Evolutionary conservation across 768 basidiomycete species (phyloP).

Genomic region (Russula griseocarnosa): DNA sequence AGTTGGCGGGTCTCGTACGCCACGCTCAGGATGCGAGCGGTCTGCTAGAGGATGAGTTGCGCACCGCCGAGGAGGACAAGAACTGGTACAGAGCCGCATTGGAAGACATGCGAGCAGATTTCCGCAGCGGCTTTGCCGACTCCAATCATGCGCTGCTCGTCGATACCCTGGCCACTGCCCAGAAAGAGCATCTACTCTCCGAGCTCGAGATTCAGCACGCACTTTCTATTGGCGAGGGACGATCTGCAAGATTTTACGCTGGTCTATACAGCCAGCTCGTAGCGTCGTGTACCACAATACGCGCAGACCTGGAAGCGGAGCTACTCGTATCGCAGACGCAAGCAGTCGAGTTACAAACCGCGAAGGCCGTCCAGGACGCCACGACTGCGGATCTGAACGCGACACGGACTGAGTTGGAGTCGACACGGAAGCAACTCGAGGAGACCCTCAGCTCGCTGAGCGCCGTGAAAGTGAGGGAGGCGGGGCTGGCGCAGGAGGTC

Average conservation of each 20-base stretch:
- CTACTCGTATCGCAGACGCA: constrained; percentile 29
- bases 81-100: constrained; percentile 20
- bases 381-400: constrained; percentile 42
- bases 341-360: constrained; percentile 39
- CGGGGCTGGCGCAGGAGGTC: constrained; percentile 33
- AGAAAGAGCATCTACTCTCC: constrained; percentile 14
- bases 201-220: constrained; percentile 10
- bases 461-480: constrained; percentile 28
- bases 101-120: constrained; percentile 8
- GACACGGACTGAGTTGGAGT: constrained; percentile 28
- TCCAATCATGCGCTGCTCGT: not conserved
- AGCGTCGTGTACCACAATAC: constrained; percentile 24
- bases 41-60: constrained; percentile 36
- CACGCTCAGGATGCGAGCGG: constrained; percentile 51
- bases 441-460: constrained; percentile 28
- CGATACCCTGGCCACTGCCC: constrained; percentile 1
- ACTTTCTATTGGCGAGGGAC: constrained; percentile 12
- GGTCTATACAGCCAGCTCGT: constrained; percentile 29
- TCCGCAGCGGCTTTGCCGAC: not conserved
- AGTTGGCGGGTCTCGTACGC: constrained; percentile 60
- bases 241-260: constrained; percentile 17
- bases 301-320: constrained; percentile 27
- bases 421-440: constrained; percentile 29
- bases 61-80: constrained; percentile 29
- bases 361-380: constrained; percentile 42